Evolutionary conservation across 1,284 basidiomycete genomes (phyloP), one percentile per base, ranked within the genome.

Genomic region (Papiliotrema nemorosa): DNA sequence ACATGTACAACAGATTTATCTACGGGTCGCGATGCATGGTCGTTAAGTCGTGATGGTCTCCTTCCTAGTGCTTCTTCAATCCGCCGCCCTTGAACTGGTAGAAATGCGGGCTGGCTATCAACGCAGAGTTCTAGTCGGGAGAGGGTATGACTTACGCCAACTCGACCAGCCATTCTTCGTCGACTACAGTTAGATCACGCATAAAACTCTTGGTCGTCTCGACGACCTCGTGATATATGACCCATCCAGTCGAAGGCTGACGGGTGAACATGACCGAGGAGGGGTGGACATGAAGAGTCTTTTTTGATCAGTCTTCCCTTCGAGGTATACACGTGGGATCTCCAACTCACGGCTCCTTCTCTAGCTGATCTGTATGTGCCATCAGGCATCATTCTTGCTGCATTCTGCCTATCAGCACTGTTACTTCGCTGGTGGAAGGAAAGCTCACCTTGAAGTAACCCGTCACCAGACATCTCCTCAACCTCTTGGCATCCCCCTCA

Each of bases 211-310:
- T 97, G 58, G 89, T 92, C 1, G 94, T 97, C 72, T 97, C 91
- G 61, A 94, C 84, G 73, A 97, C 86, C 70, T 98, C 93, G 67
- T 96, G 90, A 67, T 87, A 98, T 21, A 98, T 79, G 5, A 97
- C 89, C 89, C 90, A 98, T 10, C 88, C 88, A 0, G 86, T 86
- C 16, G 83, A 79, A 2, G 94, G 88, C 62, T 88, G 90, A 34
- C 96, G 79, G 2, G 91, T 96, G 69, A 98, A 98, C 52, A 97
- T 77, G 10, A 97, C 90, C 2, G 92, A 97, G 12, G 85, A 90
- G 0, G 94, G 96, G 69, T 98, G 94, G 2, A 90, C 87, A 74
- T 91, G 84, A 18, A 97, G 74, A 18, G 83, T 77, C 90, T 94
- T 62, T 6, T 40, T 41, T 46, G 50, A 43, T 41, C 46, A 38